A percentile compares a stretch with the other conserved stretches of the same genome.
phyloP scores from a whole-genome alignment of 495 filamentous ascomycete genomes.

The Trypethelium eluteriae region DNA sequence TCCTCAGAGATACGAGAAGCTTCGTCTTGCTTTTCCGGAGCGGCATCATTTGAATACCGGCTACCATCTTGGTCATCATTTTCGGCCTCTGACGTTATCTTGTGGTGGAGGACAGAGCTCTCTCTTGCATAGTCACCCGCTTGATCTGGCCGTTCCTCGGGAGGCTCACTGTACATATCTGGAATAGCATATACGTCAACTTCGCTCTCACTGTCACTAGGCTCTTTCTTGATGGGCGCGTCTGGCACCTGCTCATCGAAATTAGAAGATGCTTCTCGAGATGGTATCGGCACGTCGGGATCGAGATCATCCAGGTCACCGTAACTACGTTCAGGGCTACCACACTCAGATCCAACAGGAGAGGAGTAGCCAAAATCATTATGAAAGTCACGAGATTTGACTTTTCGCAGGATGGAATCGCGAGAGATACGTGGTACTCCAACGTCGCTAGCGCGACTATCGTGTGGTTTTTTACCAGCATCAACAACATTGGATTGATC shows the following conservation, averaged over 20 bases:
- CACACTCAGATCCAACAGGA: slow-evolving; percentile 20
- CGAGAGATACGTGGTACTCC: slow-evolving; percentile 67
- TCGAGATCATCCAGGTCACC: slow-evolving; percentile 50
- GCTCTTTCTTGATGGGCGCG: slow-evolving; percentile 62
- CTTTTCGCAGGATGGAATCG: slow-evolving; percentile 83
- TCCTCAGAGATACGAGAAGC: slow-evolving; percentile 22
- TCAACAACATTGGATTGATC: background rate
- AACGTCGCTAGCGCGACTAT: background rate
- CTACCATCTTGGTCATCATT: slow-evolving; percentile 33
- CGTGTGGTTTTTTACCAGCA: background rate
- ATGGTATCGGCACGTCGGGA: slow-evolving; percentile 79
- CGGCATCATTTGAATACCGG: slow-evolving; percentile 29
- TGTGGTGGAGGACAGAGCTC: slow-evolving; percentile 35
- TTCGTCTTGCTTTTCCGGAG: background rate
- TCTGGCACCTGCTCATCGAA: slow-evolving; percentile 49
- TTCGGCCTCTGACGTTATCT: slow-evolving; percentile 19
- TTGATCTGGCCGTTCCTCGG: slow-evolving; percentile 24
- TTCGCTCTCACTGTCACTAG: slow-evolving; percentile 49
- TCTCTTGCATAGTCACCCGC: slow-evolving; percentile 34
- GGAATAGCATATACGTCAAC: slow-evolving; percentile 65
- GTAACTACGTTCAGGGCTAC: slow-evolving; percentile 26
- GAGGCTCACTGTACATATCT: slow-evolving; percentile 47
- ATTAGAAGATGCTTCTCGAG: slow-evolving; percentile 48
- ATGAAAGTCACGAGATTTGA: slow-evolving; percentile 57
- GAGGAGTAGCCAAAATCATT: slow-evolving; percentile 56